Percentiles rank a stretch among this genome's conserved stretches.
These are phyloP conservation scores for Vigna unguiculata DNA, from an alignment of 306 rosid species.

Conservation along the genomic window DNA sequence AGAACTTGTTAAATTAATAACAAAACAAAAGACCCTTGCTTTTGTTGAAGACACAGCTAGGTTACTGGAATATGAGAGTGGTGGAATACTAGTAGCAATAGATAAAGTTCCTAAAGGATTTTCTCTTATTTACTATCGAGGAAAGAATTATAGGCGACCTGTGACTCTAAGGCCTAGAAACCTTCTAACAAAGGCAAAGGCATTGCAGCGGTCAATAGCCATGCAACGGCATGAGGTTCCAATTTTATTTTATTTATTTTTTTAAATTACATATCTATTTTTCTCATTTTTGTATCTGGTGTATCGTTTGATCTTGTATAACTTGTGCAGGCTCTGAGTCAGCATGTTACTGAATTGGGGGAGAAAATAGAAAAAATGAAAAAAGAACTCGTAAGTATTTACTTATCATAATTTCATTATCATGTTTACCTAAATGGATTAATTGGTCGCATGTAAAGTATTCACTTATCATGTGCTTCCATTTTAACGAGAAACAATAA, in stretches of 20 bases:
- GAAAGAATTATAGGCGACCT: constrained; percentile 89
- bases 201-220: constrained; percentile 83
- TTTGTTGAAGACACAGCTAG: constrained; percentile 92
- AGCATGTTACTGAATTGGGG: constrained; percentile 82
- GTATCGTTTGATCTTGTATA: constrained; percentile 41
- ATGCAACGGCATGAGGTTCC: constrained; percentile 94
- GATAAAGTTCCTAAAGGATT: constrained; percentile 92
- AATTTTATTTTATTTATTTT: not conserved
- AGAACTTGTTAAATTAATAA: constrained; percentile 89
- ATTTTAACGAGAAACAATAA: not conserved
- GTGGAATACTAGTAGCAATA: constrained; percentile 90
- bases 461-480: not conserved
- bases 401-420: constrained; percentile 19
- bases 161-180: constrained; percentile 81
- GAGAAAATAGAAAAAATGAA: constrained; percentile 73
- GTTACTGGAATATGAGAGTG: constrained; percentile 85
- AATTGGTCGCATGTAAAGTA: not conserved
- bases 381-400: constrained; percentile 74
- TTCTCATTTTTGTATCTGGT: constrained; percentile 18
- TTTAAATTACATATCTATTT: constrained; percentile 22
- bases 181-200: constrained; percentile 89
- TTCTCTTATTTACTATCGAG: constrained; percentile 89
- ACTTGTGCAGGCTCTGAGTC: constrained; percentile 84
- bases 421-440: constrained; percentile 30
- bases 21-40: constrained; percentile 85